Evolutionary conservation across 768 basidiomycete species (phyloP).

Genomic region (Tephrocybe sp.): DNA sequence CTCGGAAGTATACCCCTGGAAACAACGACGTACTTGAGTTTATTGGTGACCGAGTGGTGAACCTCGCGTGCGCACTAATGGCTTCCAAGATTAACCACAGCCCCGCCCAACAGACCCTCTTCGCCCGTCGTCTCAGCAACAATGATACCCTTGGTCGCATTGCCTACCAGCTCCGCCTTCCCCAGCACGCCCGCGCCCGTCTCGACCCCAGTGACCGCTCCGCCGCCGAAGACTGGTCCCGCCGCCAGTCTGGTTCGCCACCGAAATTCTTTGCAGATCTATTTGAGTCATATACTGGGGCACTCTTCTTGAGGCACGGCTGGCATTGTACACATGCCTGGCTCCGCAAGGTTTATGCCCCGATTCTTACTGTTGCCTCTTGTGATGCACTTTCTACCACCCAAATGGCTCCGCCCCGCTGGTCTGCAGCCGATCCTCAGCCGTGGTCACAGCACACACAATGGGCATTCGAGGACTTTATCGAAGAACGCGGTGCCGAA

Average conservation of each 20-base stretch:
- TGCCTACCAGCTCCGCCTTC: conserved; percentile 25
- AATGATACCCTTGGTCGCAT: conserved; percentile 33
- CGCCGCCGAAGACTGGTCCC: conserved; percentile 22
- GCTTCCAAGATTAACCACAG: conserved; percentile 26
- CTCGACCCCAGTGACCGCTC: conserved; percentile 18
- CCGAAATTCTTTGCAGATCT: conserved; percentile 32
- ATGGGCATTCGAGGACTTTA: conserved; percentile 7
- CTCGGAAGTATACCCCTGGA: conserved; percentile 19
- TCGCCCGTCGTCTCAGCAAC: conserved; percentile 24
- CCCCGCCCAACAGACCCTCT: conserved; percentile 28
- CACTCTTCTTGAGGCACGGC: conserved; percentile 28
- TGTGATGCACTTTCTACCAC: conserved; percentile 19
- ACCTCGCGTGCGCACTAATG: conserved; percentile 27
- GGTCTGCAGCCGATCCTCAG: conserved; percentile 1
- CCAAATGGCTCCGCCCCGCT: conserved; percentile 4
- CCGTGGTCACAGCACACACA: conserved; percentile 6
- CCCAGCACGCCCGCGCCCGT: conserved; percentile 24
- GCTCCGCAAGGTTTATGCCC: conserved; percentile 23
- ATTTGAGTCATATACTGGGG: conserved; percentile 31
- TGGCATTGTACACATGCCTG: conserved; percentile 24
- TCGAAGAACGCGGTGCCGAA: background rate
- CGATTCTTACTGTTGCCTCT: conserved; percentile 23
- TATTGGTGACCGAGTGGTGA: conserved; percentile 31
- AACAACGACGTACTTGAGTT: conserved; percentile 35
- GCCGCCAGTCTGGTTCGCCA: conserved; percentile 15